These are phyloP conservation scores for Alnus rubra DNA, from an alignment of 306 rosid species.

Conservation along the genomic window DNA sequence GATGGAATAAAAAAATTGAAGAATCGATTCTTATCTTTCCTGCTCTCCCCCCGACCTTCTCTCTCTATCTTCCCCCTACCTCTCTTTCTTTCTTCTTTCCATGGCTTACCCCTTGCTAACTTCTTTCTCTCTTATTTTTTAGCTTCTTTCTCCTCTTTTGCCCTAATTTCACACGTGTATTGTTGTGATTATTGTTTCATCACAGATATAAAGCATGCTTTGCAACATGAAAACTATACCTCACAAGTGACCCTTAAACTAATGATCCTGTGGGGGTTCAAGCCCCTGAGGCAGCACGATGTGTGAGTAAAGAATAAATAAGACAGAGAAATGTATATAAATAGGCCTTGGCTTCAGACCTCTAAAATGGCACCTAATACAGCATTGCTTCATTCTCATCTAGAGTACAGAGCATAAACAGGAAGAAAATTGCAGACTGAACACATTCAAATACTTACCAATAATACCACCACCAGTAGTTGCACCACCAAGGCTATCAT, in stretches of 20 bases:
- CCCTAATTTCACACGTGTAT: too few relatives aligned
- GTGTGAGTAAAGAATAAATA: background rate
- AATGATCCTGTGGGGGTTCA: background rate
- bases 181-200: too few relatives aligned
- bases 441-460: slow-evolving; percentile 52
- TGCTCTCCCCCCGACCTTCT: too few relatives aligned
- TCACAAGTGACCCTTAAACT: background rate
- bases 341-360: background rate
- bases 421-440: background rate
- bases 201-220: background rate
- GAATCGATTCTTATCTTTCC: too few relatives aligned
- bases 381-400: slow-evolving; percentile 6
- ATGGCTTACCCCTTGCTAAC: too few relatives aligned
- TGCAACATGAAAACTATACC: background rate
- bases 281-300: background rate
- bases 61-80: too few relatives aligned
- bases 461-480: slow-evolving; percentile 95
- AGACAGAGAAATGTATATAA: background rate
- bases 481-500: slow-evolving; percentile 76
- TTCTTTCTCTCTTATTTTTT: too few relatives aligned
- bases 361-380: slow-evolving; percentile 6
- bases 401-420: slow-evolving; percentile 1
- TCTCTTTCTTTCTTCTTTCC: too few relatives aligned
- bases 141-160: too few relatives aligned
- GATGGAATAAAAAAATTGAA: too few relatives aligned